Conservation (phyloP, 179 eudicot genomes). For the Vitellaria paradoxa region DNA sequence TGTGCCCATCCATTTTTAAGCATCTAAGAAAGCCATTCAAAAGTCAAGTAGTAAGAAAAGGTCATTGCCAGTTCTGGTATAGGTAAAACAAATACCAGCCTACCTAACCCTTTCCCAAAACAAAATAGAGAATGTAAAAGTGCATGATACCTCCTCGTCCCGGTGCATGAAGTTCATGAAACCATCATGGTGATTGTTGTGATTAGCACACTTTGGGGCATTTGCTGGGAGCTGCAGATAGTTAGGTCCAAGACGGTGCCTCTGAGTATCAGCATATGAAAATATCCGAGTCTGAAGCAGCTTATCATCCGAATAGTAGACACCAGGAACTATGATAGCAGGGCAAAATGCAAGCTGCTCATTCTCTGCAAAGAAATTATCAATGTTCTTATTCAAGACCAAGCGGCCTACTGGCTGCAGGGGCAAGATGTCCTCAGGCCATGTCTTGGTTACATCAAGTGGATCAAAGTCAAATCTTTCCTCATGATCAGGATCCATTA, state of each 20-base stretch:
- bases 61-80: background rate
- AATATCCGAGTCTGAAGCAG: constrained; percentile 53
- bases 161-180: constrained; percentile 63
- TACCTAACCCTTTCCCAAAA: background rate
- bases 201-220: constrained; percentile 58
- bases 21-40: background rate
- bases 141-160: constrained; percentile 53
- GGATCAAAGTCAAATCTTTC: constrained; percentile 60
- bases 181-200: constrained; percentile 65
- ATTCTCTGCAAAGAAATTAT: constrained; percentile 60
- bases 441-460: constrained; percentile 57
- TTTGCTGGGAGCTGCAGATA: constrained; percentile 58
- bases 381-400: constrained; percentile 61
- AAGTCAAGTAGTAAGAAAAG: background rate
- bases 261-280: constrained; percentile 60
- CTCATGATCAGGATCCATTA: constrained; percentile 49
- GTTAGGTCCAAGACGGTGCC: constrained; percentile 66
- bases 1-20: background rate
- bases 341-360: constrained; percentile 63
- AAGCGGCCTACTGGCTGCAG: constrained; percentile 61
- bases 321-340: constrained; percentile 48
- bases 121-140: background rate
- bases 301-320: constrained; percentile 60
- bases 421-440: constrained; percentile 64
- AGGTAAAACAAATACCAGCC: background rate